A percentile compares a stretch with the other conserved stretches of the same genome.
phyloP scores from a whole-genome alignment of 306 rosid genomes.

The Herpetospermum pedunculosum region DNA sequence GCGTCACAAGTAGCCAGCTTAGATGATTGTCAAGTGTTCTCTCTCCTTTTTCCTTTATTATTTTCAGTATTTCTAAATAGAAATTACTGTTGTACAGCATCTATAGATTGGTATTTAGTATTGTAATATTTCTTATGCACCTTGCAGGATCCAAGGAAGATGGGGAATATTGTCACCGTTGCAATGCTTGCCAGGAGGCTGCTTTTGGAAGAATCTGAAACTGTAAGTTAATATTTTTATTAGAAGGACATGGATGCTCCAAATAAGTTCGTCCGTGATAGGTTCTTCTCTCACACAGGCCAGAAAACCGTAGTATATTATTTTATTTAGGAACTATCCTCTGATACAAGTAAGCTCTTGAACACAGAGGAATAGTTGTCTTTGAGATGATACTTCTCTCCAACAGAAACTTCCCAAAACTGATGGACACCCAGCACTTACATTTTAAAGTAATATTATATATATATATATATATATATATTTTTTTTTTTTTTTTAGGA shows the following conservation, averaged over 20 bases:
- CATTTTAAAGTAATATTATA: neutral
- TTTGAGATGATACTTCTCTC: neutral
- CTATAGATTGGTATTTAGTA: neutral
- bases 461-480: too few relatives aligned
- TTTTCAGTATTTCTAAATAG: neutral
- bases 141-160: conserved; percentile 49
- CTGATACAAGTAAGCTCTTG: conserved; percentile 3
- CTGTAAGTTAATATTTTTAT: conserved; percentile 28
- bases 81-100: neutral
- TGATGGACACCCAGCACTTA: neutral
- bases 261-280: neutral
- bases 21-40: neutral
- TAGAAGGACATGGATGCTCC: neutral
- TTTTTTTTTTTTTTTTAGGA: too few relatives aligned
- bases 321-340: neutral
- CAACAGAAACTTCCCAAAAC: neutral
- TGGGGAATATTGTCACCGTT: conserved; percentile 78
- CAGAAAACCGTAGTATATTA: neutral
- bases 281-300: conserved; percentile 1
- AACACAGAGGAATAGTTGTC: neutral
- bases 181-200: conserved; percentile 94
- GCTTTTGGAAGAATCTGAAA: conserved; percentile 81
- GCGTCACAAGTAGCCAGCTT: too few relatives aligned
- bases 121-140: conserved; percentile 7
- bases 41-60: neutral